Conservation (phyloP, 179 eudicot species). For the Kewa caespitosa region DNA sequence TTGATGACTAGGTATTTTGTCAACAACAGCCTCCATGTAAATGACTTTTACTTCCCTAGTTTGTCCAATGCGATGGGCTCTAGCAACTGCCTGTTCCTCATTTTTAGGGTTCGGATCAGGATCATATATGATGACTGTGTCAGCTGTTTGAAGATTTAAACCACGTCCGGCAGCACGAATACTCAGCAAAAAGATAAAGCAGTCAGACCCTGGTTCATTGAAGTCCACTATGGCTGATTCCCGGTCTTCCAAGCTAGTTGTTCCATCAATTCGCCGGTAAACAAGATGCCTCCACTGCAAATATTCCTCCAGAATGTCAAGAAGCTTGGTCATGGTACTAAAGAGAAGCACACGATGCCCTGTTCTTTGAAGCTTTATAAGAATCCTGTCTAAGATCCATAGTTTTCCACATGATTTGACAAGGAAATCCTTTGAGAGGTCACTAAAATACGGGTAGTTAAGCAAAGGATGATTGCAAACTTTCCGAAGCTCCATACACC, state of each 20-base stretch:
- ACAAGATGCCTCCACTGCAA: conserved; percentile 91
- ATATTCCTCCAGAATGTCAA: conserved; percentile 92
- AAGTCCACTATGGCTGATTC: conserved; percentile 96
- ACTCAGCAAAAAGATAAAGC: conserved; percentile 95
- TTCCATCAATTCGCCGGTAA: conserved; percentile 93
- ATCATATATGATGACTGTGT: conserved; percentile 93
- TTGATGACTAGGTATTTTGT: conserved; percentile 79
- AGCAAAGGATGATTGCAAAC: conserved; percentile 96
- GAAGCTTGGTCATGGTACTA: conserved; percentile 98
- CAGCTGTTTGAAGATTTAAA: conserved; percentile 92
- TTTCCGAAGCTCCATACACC: conserved; percentile 97
- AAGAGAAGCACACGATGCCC: conserved; percentile 98
- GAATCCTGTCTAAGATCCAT: conserved; percentile 87
- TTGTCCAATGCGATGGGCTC: conserved; percentile 99
- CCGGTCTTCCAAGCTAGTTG: conserved; percentile 92
- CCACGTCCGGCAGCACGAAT: conserved; percentile 99
- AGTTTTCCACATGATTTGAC: conserved; percentile 94
- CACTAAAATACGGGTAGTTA: conserved; percentile 75
- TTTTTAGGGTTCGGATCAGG: conserved; percentile 99
- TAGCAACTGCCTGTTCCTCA: conserved; percentile 99
- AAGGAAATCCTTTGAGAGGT: conserved; percentile 88
- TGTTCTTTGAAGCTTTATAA: conserved; percentile 88
- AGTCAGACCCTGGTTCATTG: conserved; percentile 69
- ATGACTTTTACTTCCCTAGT: conserved; percentile 97
- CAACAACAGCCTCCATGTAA: conserved; percentile 97